Percentiles rank a stretch among this genome's conserved stretches.
Evolutionary conservation across 768 basidiomycete species (phyloP).

Genomic region (Russula lepida): DNA sequence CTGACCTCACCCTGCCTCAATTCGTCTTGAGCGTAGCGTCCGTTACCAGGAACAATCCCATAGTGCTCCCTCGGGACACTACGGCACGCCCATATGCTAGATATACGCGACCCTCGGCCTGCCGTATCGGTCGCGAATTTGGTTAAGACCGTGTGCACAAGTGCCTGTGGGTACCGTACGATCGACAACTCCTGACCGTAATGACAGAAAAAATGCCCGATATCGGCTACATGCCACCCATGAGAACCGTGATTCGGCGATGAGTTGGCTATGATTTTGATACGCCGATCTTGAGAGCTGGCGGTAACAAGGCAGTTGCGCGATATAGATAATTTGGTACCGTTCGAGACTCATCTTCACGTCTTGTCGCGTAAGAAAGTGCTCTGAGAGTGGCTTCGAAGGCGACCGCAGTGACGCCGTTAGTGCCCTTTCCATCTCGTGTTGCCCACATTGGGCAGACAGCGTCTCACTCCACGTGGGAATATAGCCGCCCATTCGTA

Average conservation of each 20-base stretch:
- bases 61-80: neutral
- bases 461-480: neutral
- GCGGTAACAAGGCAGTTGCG: neutral
- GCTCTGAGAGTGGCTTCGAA: neutral
- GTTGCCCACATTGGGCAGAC: neutral
- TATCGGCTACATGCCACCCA: neutral
- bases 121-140: constrained; percentile 1
- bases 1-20: neutral
- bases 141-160: neutral
- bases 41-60: constrained; percentile 11
- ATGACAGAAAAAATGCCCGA: neutral
- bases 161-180: neutral
- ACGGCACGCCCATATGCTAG: neutral
- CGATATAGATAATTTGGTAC: neutral
- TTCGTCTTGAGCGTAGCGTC: neutral
- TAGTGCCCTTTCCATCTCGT: neutral
- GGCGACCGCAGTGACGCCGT: neutral
- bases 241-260: neutral
- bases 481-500: neutral
- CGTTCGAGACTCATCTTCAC: neutral
- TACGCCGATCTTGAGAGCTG: constrained; percentile 8
- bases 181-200: neutral
- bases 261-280: constrained; percentile 2
- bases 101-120: neutral
- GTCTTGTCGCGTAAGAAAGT: neutral